Base-by-base conservation (phyloP, 2,329 filamentous ascomycete genomes). In the Conoideocrella luteorostrata region DNA sequence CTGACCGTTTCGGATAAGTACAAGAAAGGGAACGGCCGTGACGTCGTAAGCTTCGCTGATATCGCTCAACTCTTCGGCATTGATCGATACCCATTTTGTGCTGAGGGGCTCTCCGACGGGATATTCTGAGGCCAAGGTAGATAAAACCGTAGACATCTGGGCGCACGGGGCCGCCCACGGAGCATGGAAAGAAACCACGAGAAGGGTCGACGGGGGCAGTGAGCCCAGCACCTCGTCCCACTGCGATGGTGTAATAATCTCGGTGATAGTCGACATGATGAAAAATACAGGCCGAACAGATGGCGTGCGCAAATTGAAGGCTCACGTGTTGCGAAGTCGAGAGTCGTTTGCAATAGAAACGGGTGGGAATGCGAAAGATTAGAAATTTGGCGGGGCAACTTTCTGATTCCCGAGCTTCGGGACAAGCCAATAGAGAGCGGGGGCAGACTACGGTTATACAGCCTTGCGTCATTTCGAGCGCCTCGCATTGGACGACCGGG, bases 131-230 rank as follows among this genome's bases (percentile, higher is more conserved):
- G 91, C 90, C 52, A 98, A 86, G 18, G 88, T 85, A 59, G 79
- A 75, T 52, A 98, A 80, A 55, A 97, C 86, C 40, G 82, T 86
- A 54, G 79, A 80, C 90, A 97, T 97, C 68, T 96, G 89, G 50
- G 86, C 82, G 73, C 93, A 97, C 36, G 93, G 93, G 47, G 89
- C 89, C 23, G 93, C 93, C 93, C 93, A 98, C 52, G 90, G 86
- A 17, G 93, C 89, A 65, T 97, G 86, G 74, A 98, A 98, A 63
- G 90, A 96, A 60, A 95, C 80, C 59, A 96, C 75, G 50, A 91
- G 75, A 47, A 96, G 79, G 13, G 86, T 80, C 13, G 82, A 77
- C 2, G 83, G 60, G 10, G 86, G 78, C 12, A 90, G 74, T 33
- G 79, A 74, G 50, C 74, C 71, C 50, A 87, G 71, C 59, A 85